Evolutionary conservation across 768 basidiomycete species (phyloP).

Genomic region (Boletellus sp.): DNA sequence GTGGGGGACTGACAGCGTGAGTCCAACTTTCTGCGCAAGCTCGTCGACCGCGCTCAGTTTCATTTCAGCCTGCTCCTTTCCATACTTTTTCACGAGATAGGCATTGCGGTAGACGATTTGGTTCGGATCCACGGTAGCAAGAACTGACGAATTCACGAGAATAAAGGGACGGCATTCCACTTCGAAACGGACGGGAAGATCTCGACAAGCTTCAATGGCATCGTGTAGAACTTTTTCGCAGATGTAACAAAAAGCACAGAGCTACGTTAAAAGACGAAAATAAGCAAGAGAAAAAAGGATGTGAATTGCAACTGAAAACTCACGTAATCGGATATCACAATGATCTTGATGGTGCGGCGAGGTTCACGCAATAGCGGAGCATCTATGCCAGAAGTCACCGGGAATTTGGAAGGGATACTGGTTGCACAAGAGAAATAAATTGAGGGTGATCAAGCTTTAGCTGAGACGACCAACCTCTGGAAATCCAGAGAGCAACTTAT

Average conservation of each 20-base stretch:
- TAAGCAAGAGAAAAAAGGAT: background rate
- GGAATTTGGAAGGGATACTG: conserved; percentile 21
- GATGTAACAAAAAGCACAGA: conserved; percentile 37
- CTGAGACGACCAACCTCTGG: conserved; percentile 13
- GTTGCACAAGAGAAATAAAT: background rate
- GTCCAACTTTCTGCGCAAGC: conserved; percentile 21
- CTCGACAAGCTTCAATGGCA: conserved; percentile 31
- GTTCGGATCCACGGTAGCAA: background rate
- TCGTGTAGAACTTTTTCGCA: conserved; percentile 31
- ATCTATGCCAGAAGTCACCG: background rate
- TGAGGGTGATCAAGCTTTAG: background rate
- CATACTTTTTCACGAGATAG: conserved; percentile 20
- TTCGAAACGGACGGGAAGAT: conserved; percentile 31
- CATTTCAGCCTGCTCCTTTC: conserved; percentile 24
- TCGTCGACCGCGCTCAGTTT: conserved; percentile 22
- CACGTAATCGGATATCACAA: conserved; percentile 33
- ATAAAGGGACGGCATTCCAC: conserved; percentile 32
- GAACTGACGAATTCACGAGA: conserved; percentile 13
- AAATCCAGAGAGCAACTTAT: conserved; percentile 10
- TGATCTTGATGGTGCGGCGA: conserved; percentile 27
- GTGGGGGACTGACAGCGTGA: conserved; percentile 21
- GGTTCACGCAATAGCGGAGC: conserved; percentile 5
- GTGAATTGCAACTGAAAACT: background rate
- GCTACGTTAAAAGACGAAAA: conserved; percentile 15
- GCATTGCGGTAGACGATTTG: conserved; percentile 16